Percentiles rank a stretch among this genome's conserved stretches.
Evolutionary conservation across 2,329 filamentous ascomycete genomes (phyloP).

Genomic region (Ilyonectria destructans): DNA sequence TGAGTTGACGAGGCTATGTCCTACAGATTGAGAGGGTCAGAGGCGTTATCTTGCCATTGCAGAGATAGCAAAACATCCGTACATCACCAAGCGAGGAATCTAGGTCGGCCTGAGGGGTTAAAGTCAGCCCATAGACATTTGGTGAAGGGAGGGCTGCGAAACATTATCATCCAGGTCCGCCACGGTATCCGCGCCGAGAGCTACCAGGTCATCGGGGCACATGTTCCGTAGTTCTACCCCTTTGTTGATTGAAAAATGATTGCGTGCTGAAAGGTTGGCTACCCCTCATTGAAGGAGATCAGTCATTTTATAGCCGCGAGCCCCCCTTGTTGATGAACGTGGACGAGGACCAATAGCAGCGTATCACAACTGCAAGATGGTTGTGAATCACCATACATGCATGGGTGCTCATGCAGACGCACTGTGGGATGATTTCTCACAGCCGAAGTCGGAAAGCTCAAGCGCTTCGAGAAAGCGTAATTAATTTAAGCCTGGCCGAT

Average conservation of each 20-base stretch:
- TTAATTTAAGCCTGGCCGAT: too few species aligned
- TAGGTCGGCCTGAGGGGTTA: neutral
- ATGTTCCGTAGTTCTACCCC: neutral
- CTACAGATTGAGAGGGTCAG: neutral
- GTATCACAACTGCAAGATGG: neutral
- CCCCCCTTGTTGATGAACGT: neutral
- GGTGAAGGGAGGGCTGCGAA: neutral
- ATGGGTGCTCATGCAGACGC: neutral
- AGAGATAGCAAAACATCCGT: neutral
- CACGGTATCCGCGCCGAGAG: neutral
- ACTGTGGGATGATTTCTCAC: neutral
- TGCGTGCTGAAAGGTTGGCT: neutral
- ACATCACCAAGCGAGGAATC: neutral
- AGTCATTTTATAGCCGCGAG: neutral
- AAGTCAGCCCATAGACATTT: neutral
- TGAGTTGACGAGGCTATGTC: conserved; percentile 23
- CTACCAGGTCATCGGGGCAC: neutral
- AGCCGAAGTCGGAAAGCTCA: neutral
- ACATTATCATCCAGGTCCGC: conserved; percentile 17
- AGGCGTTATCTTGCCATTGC: neutral
- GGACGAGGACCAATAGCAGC: neutral
- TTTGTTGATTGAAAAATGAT: neutral
- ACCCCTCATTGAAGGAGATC: neutral
- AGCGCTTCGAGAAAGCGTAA: neutral
- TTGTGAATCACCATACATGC: neutral